Evolutionary conservation across 176 grass and related monocot genomes (phyloP).

Genomic region (Oryza punctata): DNA sequence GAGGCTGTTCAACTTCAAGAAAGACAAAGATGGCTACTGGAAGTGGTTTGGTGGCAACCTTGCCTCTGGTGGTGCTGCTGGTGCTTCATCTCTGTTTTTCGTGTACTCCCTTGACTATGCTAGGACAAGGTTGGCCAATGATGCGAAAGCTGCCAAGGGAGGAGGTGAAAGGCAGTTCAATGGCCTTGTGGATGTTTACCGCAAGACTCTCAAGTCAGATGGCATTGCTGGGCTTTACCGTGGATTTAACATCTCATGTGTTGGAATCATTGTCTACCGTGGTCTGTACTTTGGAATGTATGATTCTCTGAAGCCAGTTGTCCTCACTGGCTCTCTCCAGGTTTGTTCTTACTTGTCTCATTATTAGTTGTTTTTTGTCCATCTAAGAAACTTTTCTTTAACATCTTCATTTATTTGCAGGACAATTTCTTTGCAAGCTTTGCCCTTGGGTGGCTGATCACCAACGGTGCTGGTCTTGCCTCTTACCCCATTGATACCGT

Average conservation of each 20-base stretch:
- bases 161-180: constrained; percentile 96
- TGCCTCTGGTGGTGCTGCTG: constrained; percentile 88
- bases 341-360: constrained; percentile 8
- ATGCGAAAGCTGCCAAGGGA: constrained; percentile 77
- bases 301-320: constrained; percentile 85
- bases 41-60: constrained; percentile 95
- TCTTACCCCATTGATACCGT: constrained; percentile 93
- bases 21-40: constrained; percentile 94
- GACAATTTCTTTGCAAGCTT: constrained; percentile 98
- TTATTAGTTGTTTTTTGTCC: background rate
- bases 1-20: constrained; percentile 95
- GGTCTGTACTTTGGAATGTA: constrained; percentile 97
- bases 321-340: constrained; percentile 80
- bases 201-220: constrained; percentile 77
- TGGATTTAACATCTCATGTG: constrained; percentile 93
- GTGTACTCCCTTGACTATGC: constrained; percentile 95
- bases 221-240: constrained; percentile 92
- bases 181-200: constrained; percentile 90
- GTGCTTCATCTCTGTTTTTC: constrained; percentile 87
- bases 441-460: constrained; percentile 83
- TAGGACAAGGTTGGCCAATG: constrained; percentile 85
- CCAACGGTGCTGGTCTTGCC: constrained; percentile 85
- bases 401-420: constrained; percentile 33
- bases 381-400: background rate
- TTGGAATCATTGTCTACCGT: constrained; percentile 96